Evolutionary conservation across 306 rosid genomes (phyloP).

Genomic region (Cucurbita maxima): DNA sequence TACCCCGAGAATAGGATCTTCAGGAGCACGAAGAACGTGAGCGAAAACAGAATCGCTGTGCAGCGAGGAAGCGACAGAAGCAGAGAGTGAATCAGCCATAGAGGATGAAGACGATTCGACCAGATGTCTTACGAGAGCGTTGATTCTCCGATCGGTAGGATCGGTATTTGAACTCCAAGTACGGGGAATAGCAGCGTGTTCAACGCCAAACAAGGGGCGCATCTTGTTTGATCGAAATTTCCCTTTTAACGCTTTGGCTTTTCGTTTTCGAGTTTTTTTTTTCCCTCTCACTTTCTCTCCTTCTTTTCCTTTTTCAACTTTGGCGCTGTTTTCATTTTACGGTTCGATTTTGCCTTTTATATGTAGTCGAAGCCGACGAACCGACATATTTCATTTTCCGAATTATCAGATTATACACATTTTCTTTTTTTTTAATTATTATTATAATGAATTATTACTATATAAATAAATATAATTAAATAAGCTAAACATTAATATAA

Average conservation of each 20-base stretch:
- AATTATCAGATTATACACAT: no score
- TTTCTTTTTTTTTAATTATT: no score
- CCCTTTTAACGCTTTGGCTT: neutral
- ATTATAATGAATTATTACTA: neutral
- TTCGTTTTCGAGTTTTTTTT: neutral
- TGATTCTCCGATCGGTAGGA: constrained; percentile 58
- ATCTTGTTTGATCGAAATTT: constrained; percentile 13
- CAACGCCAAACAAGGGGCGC: constrained; percentile 51
- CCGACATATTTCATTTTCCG: no score
- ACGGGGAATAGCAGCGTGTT: neutral
- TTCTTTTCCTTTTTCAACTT: neutral
- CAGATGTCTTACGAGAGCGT: constrained; percentile 40
- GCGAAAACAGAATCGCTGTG: constrained; percentile 49
- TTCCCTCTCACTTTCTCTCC: no score
- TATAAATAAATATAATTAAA: neutral
- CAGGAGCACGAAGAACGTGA: constrained; percentile 79
- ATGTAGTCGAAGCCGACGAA: neutral
- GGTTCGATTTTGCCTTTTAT: constrained; percentile 1
- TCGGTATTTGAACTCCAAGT: constrained; percentile 3
- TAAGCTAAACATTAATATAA: neutral
- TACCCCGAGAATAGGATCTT: constrained; percentile 98
- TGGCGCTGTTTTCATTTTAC: no score
- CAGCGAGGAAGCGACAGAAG: constrained; percentile 41
- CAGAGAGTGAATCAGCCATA: constrained; percentile 36
- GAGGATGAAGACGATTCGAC: constrained; percentile 9